Conservation (phyloP, 441 rosid species). For the Metrosideros polymorpha region DNA sequence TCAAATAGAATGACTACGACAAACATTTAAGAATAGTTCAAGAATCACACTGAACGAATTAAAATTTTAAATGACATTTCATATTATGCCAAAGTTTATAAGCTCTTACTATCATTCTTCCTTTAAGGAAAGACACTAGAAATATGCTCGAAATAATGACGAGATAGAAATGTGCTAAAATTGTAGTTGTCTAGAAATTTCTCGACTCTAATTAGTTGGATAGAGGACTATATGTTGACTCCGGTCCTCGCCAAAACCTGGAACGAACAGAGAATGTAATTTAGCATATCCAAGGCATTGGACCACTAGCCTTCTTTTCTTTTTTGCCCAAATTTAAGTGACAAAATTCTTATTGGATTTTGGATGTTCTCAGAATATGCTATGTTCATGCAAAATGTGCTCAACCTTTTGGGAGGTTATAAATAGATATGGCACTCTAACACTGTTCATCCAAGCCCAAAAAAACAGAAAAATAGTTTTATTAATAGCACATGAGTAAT, state of each 20-base stretch:
- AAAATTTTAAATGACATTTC: background rate
- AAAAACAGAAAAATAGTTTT: background rate
- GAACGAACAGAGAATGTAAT: background rate
- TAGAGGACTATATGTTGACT: background rate
- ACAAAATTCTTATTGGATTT: background rate
- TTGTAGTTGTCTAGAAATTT: background rate
- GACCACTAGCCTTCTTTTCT: background rate
- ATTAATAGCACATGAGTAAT: background rate
- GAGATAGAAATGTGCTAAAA: background rate
- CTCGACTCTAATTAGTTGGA: background rate
- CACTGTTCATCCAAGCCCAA: background rate
- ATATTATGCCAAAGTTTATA: background rate
- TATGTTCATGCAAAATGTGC: background rate
- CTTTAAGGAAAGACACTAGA: background rate
- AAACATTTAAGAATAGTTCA: background rate
- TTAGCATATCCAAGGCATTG: background rate
- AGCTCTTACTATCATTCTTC: background rate
- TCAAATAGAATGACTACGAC: background rate
- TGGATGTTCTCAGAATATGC: background rate
- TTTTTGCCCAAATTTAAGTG: background rate
- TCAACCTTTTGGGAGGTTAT: background rate
- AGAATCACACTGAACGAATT: accelerated
- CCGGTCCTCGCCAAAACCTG: background rate
- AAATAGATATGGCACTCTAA: background rate
- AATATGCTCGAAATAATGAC: background rate